These are phyloP conservation scores for Stephanocyclus meneghinianus DNA, from an alignment of 352 stramenopile genomes.

Conservation along the genomic window DNA sequence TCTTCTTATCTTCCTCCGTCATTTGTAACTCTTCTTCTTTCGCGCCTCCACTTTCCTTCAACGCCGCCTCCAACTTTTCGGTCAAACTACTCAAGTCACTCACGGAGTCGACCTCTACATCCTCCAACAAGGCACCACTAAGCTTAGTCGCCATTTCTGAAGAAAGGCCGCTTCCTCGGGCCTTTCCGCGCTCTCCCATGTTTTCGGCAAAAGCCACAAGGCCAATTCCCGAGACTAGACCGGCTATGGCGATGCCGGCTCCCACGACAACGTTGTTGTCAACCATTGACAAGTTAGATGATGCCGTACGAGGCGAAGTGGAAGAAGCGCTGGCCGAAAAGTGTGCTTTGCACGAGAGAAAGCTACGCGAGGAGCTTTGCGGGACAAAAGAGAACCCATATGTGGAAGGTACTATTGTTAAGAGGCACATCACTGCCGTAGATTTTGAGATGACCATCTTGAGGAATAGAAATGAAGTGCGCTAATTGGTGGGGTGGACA, in stretches of 20 bases:
- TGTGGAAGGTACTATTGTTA: background rate
- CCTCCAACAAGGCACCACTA: conserved; percentile 79
- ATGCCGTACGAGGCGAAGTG: conserved; percentile 12
- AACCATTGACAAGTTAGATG: conserved; percentile 44
- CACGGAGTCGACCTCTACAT: conserved; percentile 80
- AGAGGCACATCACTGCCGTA: conserved; percentile 2
- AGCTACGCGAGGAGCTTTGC: conserved; percentile 1
- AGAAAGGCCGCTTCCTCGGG: conserved; percentile 71
- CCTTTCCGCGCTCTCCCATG: conserved; percentile 76
- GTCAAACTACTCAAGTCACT: conserved; percentile 78
- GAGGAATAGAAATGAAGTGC: background rate
- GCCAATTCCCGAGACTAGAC: conserved; percentile 68
- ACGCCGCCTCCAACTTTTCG: conserved; percentile 72
- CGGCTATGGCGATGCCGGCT: conserved; percentile 66
- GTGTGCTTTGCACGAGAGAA: background rate
- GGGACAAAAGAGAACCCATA: conserved; percentile 39
- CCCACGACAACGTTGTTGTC: conserved; percentile 60
- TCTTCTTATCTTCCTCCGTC: conserved; percentile 81
- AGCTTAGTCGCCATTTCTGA: conserved; percentile 74
- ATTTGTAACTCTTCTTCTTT: conserved; percentile 71
- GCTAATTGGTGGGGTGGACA: too few relatives aligned
- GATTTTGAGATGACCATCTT: conserved; percentile 5
- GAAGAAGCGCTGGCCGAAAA: conserved; percentile 4
- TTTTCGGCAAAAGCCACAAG: conserved; percentile 78
- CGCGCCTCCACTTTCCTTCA: conserved; percentile 69